phyloP scores from a whole-genome alignment of 2,329 filamentous ascomycete species.

The Beauveria scarabaeidicola region DNA sequence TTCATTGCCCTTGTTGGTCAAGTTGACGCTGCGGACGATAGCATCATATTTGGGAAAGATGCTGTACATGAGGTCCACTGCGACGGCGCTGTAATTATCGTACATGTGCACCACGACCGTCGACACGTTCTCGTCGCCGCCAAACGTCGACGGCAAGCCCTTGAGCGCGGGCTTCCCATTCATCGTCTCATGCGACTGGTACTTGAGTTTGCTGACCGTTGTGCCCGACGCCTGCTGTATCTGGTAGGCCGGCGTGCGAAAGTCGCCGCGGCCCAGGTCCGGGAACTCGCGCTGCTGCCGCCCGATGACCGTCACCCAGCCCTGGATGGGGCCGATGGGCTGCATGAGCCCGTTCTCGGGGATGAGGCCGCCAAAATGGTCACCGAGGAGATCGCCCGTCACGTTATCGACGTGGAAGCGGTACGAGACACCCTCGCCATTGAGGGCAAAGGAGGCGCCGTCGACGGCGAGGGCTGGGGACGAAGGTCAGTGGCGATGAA shows the following conservation, averaged over 20 bases:
- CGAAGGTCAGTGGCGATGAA: neutral
- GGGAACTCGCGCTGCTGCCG: conserved; percentile 54
- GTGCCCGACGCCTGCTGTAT: conserved; percentile 51
- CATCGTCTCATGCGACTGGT: conserved; percentile 46
- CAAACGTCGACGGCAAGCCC: conserved; percentile 53
- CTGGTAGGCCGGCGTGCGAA: conserved; percentile 51
- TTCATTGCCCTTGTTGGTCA: conserved; percentile 49
- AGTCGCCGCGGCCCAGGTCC: conserved; percentile 55
- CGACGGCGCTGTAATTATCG: conserved; percentile 50
- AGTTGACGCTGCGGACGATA: conserved; percentile 50
- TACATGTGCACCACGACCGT: conserved; percentile 50
- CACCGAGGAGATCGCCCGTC: conserved; percentile 48
- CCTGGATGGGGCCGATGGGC: conserved; percentile 27
- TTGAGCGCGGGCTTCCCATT: conserved; percentile 47
- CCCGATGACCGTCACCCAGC: conserved; percentile 45
- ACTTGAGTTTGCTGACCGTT: conserved; percentile 50
- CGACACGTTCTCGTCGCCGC: conserved; percentile 44
- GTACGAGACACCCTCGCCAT: conserved; percentile 49
- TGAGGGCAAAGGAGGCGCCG: conserved; percentile 47
- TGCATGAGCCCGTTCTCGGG: conserved; percentile 38
- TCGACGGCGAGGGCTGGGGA: conserved; percentile 42
- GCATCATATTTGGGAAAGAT: conserved; percentile 55
- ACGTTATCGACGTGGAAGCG: conserved; percentile 52
- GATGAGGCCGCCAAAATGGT: conserved; percentile 52
- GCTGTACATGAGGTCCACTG: conserved; percentile 53